Evolutionary conservation across 2,329 filamentous ascomycete genomes (phyloP).

Genomic region (Podosphaera fusca): DNA sequence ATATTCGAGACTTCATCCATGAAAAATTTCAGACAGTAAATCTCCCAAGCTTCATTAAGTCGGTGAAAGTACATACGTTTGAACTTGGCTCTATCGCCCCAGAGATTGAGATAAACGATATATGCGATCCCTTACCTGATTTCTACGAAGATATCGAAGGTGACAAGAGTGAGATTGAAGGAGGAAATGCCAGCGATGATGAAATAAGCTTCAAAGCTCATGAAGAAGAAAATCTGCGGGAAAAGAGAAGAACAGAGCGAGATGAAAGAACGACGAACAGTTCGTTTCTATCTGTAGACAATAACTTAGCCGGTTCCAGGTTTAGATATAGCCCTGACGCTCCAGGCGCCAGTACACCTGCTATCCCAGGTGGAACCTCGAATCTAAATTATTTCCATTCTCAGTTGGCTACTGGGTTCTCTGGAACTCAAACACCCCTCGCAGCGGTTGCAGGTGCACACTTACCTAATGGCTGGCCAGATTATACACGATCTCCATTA

Average conservation of each 20-base stretch:
- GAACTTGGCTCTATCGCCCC: slow-evolving; percentile 71
- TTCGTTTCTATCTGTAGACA: slow-evolving; percentile 20
- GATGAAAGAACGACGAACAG: slow-evolving; percentile 15
- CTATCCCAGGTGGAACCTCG: slow-evolving; percentile 46
- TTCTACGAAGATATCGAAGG: slow-evolving; percentile 77
- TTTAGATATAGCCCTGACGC: slow-evolving; percentile 17
- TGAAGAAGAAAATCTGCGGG: slow-evolving; percentile 13
- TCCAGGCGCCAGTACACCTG: slow-evolving; percentile 35
- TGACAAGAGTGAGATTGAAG: slow-evolving; percentile 34
- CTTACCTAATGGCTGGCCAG: slow-evolving; percentile 13
- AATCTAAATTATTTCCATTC: slow-evolving; percentile 69
- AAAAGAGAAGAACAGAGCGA: slow-evolving; percentile 17
- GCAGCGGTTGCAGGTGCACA: slow-evolving; percentile 57
- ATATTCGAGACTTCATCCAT: slow-evolving; percentile 82
- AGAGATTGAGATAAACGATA: slow-evolving; percentile 79
- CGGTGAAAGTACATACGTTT: slow-evolving; percentile 83
- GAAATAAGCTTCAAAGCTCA: slow-evolving; percentile 7
- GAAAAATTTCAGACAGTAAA: slow-evolving; percentile 83
- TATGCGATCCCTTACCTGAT: slow-evolving; percentile 82
- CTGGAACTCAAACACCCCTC: slow-evolving; percentile 56
- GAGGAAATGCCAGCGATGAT: slow-evolving; percentile 20
- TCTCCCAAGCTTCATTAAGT: slow-evolving; percentile 87
- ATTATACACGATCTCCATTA: slow-evolving; percentile 9
- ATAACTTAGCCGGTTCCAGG: slow-evolving; percentile 15
- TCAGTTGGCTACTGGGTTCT: slow-evolving; percentile 46